phyloP scores from a whole-genome alignment of 192 early-diverging fungal species.

The Tieghemiomyces parasiticus region DNA sequence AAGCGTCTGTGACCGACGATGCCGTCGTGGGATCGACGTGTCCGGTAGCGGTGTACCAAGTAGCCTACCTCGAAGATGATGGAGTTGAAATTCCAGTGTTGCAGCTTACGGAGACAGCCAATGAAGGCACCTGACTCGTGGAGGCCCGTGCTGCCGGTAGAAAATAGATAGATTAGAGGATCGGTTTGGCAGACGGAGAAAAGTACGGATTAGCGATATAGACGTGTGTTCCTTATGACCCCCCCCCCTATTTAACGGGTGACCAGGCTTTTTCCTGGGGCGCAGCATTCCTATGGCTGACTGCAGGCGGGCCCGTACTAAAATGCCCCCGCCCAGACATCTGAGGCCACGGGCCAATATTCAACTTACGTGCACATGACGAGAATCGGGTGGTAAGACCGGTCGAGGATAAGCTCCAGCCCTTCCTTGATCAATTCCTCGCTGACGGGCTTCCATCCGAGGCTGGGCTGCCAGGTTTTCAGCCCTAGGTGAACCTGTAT shows the following conservation, averaged over 20 bases:
- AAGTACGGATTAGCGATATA: no score
- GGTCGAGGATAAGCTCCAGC: conserved; percentile 69
- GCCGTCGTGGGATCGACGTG: no score
- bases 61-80: conserved; percentile 76
- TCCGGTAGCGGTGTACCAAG: no score
- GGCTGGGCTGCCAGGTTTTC: conserved; percentile 48
- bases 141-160: conserved; percentile 70
- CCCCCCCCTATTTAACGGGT: no score
- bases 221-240: no score
- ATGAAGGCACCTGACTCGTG: conserved; percentile 89
- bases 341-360: no score
- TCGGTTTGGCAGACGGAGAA: no score
- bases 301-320: no score
- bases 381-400: conserved; percentile 70
- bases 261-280: no score
- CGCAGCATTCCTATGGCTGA: no score
- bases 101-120: conserved; percentile 84
- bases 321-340: no score
- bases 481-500: conserved; percentile 48
- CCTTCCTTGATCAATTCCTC: conserved; percentile 96
- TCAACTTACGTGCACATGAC: conserved; percentile 83
- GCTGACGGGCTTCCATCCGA: conserved; percentile 77
- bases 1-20: neutral
- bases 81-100: conserved; percentile 94
- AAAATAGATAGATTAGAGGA: no score